Base-by-base conservation (phyloP, 78 protist genomes). In the slime mould (Dictyostelium discoideum) region DNA sequence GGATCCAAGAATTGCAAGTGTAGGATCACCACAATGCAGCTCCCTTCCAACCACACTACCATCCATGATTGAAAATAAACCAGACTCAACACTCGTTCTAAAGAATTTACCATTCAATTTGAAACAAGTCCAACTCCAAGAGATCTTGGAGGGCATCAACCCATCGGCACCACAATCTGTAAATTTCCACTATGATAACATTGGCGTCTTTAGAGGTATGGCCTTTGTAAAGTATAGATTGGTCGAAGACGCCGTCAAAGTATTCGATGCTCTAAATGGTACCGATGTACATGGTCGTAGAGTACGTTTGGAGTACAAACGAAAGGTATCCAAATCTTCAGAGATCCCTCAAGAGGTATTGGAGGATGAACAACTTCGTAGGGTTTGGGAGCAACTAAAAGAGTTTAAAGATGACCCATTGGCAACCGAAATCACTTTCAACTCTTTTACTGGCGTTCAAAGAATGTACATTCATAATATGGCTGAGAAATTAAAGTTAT, bases 141-240 rank as follows among this genome's bases (percentile, higher is more conserved):
- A 93, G 88, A 93, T 93, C 14, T 82, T 93, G 26, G 93, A 93
- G 74, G 54, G 63, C 18, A 87, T 93, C 5, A 87, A 93, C 20
- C 95, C 95, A 69, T 82, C 88, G 3, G 93, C 92, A 3, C 96
- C 96, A 24, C 92, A 87, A 50, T 83, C 87, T 18, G 96, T 93
- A 2, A 87, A 86, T 29, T 93, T 87, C 57, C 92, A 87, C 67
- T 93, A 86, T 80, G 96, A 93, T 63, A 86, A 81, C 22, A 86
- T 87, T 42, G 96, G 96, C 37, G 93, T 93, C 1, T 93, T 93
- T 84, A 63, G 96, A 40, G 96, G 96, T 18, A 93, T 93, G 96
- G 96, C 96, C 5, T 93, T 93, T 86, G 96, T 93, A 73, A 93
- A 93, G 42, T 93, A 93, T 37, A 67, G 96, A 32, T 46, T 86